phyloP scores from a whole-genome alignment of 768 basidiomycete species.

The Termitomyces sp. region DNA sequence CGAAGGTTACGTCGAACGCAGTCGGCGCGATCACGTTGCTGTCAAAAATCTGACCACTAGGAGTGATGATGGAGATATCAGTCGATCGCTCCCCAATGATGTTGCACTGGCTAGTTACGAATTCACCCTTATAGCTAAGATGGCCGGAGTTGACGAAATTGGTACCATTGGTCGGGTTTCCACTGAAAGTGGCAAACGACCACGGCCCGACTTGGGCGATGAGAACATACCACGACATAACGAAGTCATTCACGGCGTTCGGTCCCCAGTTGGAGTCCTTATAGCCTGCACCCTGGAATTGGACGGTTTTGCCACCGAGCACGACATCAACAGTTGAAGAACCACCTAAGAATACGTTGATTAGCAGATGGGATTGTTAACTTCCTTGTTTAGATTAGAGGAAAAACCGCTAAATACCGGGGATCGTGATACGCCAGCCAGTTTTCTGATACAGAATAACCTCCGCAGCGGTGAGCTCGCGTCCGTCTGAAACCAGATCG shows the following conservation, averaged over 20 bases:
- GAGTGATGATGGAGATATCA: slow-evolving; percentile 10
- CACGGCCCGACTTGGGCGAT: slow-evolving; percentile 14
- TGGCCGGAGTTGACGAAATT: slow-evolving; percentile 13
- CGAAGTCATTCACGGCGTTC: slow-evolving; percentile 13
- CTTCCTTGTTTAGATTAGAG: neutral
- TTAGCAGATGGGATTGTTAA: neutral
- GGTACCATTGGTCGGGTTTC: slow-evolving; percentile 7
- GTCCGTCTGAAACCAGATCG: slow-evolving; percentile 8
- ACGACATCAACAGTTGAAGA: slow-evolving; percentile 7
- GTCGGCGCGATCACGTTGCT: slow-evolving; percentile 8
- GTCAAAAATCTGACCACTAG: slow-evolving; percentile 6
- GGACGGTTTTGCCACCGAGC: slow-evolving; percentile 7
- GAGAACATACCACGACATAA: slow-evolving; percentile 13
- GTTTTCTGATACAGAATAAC: slow-evolving; percentile 9
- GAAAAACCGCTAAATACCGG: neutral
- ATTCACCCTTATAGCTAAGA: slow-evolving; percentile 9
- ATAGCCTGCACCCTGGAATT: slow-evolving; percentile 10
- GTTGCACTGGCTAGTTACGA: slow-evolving; percentile 12
- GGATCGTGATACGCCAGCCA: slow-evolving; percentile 13
- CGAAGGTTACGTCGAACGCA: slow-evolving; percentile 11
- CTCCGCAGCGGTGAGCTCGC: slow-evolving; percentile 7
- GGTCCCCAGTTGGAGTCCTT: slow-evolving; percentile 15
- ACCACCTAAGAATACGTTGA: slow-evolving; percentile 1
- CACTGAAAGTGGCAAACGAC: slow-evolving; percentile 14
- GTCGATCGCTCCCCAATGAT: slow-evolving; percentile 12